A percentile compares a stretch with the other conserved stretches of the same genome.
Evolutionary conservation across 1,284 basidiomycete species (phyloP).

Genomic region (Bjerkandera adusta): DNA sequence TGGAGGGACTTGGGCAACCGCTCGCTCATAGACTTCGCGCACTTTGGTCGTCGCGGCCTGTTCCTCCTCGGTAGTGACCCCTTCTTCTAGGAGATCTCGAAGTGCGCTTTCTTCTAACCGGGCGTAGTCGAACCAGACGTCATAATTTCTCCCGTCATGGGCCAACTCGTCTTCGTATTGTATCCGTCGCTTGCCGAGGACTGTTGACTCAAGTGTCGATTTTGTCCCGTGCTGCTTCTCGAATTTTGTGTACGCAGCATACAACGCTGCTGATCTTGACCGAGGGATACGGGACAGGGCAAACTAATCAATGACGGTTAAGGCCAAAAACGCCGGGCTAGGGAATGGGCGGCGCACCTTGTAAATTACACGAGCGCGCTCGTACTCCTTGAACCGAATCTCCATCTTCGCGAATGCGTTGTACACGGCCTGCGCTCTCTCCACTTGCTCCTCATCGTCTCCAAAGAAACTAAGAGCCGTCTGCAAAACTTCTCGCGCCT

Average conservation of each 20-base stretch:
- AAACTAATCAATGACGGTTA: slow-evolving; percentile 53
- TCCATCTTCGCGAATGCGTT: slow-evolving; percentile 98
- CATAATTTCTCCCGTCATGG: slow-evolving; percentile 91
- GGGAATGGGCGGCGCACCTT: slow-evolving; percentile 53
- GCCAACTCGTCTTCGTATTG: slow-evolving; percentile 95
- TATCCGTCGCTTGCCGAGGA: slow-evolving; percentile 93
- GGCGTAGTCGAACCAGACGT: slow-evolving; percentile 98
- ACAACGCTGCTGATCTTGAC: slow-evolving; percentile 84
- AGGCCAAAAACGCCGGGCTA: not conserved
- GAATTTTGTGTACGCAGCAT: slow-evolving; percentile 93
- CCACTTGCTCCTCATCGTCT: slow-evolving; percentile 95
- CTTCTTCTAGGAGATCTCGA: slow-evolving; percentile 74
- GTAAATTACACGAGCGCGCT: slow-evolving; percentile 95
- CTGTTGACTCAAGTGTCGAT: slow-evolving; percentile 87
- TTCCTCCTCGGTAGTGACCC: slow-evolving; percentile 64
- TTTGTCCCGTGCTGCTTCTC: slow-evolving; percentile 97
- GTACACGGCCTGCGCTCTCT: slow-evolving; percentile 96
- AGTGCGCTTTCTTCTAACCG: slow-evolving; percentile 91
- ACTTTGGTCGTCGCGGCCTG: slow-evolving; percentile 62
- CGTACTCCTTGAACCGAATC: slow-evolving; percentile 92
- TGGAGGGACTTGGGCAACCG: slow-evolving; percentile 95
- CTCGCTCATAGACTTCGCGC: slow-evolving; percentile 93
- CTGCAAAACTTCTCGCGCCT: slow-evolving; percentile 95
- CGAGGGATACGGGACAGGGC: slow-evolving; percentile 89
- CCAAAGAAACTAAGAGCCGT: slow-evolving; percentile 97